These are phyloP conservation scores for Diaporthe citriasiana DNA, from an alignment of 2,329 filamentous ascomycete species.

Conservation along the genomic window DNA sequence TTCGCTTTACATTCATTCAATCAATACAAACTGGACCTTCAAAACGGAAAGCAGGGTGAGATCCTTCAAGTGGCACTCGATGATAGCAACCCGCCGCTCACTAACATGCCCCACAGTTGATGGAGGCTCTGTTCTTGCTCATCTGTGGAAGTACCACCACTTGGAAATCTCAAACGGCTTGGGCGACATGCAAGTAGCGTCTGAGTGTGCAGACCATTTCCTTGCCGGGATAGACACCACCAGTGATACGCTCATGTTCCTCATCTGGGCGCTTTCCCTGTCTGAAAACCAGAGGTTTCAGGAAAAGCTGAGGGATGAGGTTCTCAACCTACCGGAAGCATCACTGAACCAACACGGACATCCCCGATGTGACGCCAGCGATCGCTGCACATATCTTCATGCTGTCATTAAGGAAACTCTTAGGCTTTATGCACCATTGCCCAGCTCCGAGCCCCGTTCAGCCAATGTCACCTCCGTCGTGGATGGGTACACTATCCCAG, in stretches of 20 bases:
- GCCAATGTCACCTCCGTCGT: neutral
- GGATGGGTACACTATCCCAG: neutral
- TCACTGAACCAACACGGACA: neutral
- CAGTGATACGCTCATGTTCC: neutral
- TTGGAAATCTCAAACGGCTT: neutral
- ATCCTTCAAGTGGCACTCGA: neutral
- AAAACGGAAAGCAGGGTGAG: neutral
- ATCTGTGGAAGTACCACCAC: neutral
- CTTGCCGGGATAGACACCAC: neutral
- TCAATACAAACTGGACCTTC: neutral
- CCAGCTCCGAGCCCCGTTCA: neutral
- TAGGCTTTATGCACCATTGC: neutral
- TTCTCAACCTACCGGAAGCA: neutral
- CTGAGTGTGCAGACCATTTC: neutral
- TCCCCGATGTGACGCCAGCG: neutral
- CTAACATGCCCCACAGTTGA: neutral
- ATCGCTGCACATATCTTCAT: neutral
- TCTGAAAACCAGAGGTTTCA: neutral
- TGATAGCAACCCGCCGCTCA: too few relatives aligned
- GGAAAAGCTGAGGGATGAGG: neutral
- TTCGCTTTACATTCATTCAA: neutral
- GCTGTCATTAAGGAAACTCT: neutral
- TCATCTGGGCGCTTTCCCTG: neutral
- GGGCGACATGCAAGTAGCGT: neutral
- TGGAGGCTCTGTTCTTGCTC: neutral